Base-by-base conservation (phyloP, 148 eudicot genomes). In the Bassia scoparia region DNA sequence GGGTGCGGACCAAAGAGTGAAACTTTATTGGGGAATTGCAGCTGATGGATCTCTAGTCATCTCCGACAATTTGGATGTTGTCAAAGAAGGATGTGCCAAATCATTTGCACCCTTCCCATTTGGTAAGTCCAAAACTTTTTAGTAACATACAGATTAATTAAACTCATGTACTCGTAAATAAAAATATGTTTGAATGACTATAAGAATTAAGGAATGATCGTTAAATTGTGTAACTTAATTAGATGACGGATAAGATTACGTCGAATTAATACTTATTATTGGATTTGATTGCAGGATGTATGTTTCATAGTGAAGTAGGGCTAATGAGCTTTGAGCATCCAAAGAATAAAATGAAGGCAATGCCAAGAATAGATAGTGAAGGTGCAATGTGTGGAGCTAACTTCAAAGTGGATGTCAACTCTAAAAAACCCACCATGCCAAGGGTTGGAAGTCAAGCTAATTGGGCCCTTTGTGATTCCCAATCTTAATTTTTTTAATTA, bases 291-390 rank as follows among this genome's bases (percentile, higher is more conserved):
- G 79, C 83, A 90, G 98, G 96, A 48, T 90, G 96, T 70, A 85
- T 90, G 89, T 90, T 79, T 78, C 98, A 92, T 2, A 90, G 88
- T 78, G 93, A 87, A 71, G 73, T 71, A 56, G 98, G 98, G 26
- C 66, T 92, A 68, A 80, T 73, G 79, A 92, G 98, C 85, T 86
- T 73, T 73, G 98, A 92, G 83, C 93, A 88, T 71, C 98, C 96
- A 56, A 87, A 62, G 89, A 83, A 92, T 59, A 92, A 86, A 81
- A 38, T 92, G 83, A 90, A 86, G 73, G 91, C 98, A 21, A 88
- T 92, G 96, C 93, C 96, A 35, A 90, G 98, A 79, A 78, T 88
- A 30, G 96, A 92, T 54, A 92, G 98, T 73, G 98, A 92, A 77
- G 98, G 98, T 0, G 66, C 70, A 31, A 84, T 92, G 86, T 92